Evolutionary conservation across 2,329 filamentous ascomycete species (phyloP).

Genomic region (Didymella segeticola): DNA sequence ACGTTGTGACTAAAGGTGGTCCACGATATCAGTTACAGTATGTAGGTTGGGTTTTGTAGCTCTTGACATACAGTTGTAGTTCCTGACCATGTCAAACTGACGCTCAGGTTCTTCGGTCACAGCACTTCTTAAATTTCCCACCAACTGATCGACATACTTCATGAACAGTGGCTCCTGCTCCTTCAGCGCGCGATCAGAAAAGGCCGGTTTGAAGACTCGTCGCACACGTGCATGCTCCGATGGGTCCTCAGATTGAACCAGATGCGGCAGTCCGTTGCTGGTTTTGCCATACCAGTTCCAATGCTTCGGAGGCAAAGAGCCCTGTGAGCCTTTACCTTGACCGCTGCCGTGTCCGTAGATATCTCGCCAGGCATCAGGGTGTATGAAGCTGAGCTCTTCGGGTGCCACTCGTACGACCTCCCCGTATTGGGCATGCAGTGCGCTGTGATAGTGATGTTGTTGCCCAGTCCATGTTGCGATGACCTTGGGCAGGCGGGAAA

Average conservation of each 20-base stretch:
- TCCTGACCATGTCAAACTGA: constrained; percentile 42
- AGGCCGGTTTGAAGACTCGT: constrained; percentile 50
- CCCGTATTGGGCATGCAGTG: constrained; percentile 52
- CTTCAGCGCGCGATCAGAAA: constrained; percentile 52
- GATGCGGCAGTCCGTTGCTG: constrained; percentile 27
- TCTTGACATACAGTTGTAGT: constrained; percentile 36
- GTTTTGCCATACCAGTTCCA: constrained; percentile 24
- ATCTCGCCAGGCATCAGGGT: constrained; percentile 42
- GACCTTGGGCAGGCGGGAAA: constrained; percentile 44
- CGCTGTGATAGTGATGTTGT: neutral
- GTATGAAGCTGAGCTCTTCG: constrained; percentile 51
- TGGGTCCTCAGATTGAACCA: constrained; percentile 25
- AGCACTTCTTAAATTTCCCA: constrained; percentile 46
- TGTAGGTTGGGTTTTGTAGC: neutral
- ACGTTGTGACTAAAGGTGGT: constrained; percentile 30
- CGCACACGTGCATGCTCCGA: constrained; percentile 49
- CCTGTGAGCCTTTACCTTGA: constrained; percentile 19
- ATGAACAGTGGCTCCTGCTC: constrained; percentile 52
- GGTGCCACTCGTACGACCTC: constrained; percentile 50
- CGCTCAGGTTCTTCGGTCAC: constrained; percentile 34
- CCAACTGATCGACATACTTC: constrained; percentile 51
- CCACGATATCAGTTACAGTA: neutral
- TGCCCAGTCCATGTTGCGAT: constrained; percentile 20
- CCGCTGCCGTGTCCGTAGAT: constrained; percentile 28
- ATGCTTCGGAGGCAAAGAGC: constrained; percentile 22